Base-by-base conservation (phyloP, 2,329 filamentous ascomycete genomes). In the Metarhizium album region DNA sequence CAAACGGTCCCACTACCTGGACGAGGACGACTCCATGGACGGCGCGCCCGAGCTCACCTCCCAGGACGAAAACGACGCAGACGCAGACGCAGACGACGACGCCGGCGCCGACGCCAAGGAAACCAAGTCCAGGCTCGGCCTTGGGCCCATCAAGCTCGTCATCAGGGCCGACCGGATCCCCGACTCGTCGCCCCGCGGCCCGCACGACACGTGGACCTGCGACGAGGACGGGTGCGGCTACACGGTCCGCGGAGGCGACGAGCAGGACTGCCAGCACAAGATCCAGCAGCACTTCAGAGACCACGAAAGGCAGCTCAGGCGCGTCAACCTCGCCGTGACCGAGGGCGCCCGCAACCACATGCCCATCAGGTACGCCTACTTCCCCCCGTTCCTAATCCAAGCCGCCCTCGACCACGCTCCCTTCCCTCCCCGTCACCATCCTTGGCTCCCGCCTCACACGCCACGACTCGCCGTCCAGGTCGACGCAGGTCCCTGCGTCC, bases 181-280 rank as follows among this genome's bases (percentile, higher is more conserved):
- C 0, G 72, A 74, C 3, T 67, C 69, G 7, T 65, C 63, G 3
- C 72, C 79, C 0, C 70, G 73, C 33, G 82, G 79, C 0, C 77
- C 80, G 0, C 73, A 80, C 52, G 77, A 83, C 49, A 80, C 80
- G 0, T 89, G 84, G 84, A 70, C 69, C 1, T 89, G 85, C 59
- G 75, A 76, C 4, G 74, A 84, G 54, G 77, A 80, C 11, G 81
- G 76, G 23, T 89, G 85, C 59, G 68, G 68, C 37, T 82, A 82
- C 57, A 73, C 82, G 40, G 79, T 87, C 11, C 82, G 82, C 54
- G 75, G 74, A 2, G 80, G 79, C n/a, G 75, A 80, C 43, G 72
- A 76, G 42, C 66, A 74, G 3, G 70, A 74, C 0, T 78, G 78
- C 23, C 74, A 79, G 52, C 67, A 71, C 4, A 66, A 78, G 9